Percentiles rank a stretch among this genome's conserved stretches.
phyloP scores from a whole-genome alignment of 2,329 filamentous ascomycete genomes.

The Herpomyces periplanetae region DNA sequence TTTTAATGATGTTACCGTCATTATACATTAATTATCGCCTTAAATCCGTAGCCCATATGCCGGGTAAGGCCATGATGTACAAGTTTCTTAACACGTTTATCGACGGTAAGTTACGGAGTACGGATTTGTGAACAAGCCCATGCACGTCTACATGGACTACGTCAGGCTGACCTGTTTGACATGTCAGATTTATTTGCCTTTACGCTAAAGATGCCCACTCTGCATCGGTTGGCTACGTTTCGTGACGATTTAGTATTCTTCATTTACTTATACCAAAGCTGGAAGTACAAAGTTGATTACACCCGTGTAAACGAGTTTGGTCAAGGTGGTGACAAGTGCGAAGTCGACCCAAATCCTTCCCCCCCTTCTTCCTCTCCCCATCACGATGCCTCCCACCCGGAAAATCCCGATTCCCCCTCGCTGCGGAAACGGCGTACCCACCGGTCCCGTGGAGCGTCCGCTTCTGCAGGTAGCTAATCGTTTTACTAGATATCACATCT shows the following conservation, averaged over 20 bases:
- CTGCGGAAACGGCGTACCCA: no score
- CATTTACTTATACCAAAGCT: slow-evolving; percentile 76
- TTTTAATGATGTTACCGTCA: slow-evolving; percentile 92
- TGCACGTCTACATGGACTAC: slow-evolving; percentile 20
- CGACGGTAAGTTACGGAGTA: slow-evolving; percentile 2
- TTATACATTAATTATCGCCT: slow-evolving; percentile 97
- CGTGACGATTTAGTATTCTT: slow-evolving; percentile 95
- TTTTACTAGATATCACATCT: no score
- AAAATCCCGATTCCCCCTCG: no score
- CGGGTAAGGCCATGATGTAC: slow-evolving; percentile 78
- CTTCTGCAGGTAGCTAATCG: no score
- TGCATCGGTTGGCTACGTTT: slow-evolving; percentile 66
- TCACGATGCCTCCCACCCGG: no score
- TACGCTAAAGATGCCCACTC: slow-evolving; percentile 91
- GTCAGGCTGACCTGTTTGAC: no score
- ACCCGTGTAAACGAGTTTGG: slow-evolving; percentile 85
- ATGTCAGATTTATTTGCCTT: slow-evolving; percentile 95
- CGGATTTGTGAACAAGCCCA: background rate
- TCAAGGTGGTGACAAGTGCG: slow-evolving; percentile 91
- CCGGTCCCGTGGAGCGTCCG: no score
- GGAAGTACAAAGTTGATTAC: slow-evolving; percentile 67
- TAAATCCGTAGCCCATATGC: slow-evolving; percentile 81
- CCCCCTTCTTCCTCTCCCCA: no score
- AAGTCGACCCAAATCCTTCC: no score
- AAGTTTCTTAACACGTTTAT: slow-evolving; percentile 98